Conservation (phyloP, 352 stramenopile genomes). For the Halophytophthora batemanensis region DNA sequence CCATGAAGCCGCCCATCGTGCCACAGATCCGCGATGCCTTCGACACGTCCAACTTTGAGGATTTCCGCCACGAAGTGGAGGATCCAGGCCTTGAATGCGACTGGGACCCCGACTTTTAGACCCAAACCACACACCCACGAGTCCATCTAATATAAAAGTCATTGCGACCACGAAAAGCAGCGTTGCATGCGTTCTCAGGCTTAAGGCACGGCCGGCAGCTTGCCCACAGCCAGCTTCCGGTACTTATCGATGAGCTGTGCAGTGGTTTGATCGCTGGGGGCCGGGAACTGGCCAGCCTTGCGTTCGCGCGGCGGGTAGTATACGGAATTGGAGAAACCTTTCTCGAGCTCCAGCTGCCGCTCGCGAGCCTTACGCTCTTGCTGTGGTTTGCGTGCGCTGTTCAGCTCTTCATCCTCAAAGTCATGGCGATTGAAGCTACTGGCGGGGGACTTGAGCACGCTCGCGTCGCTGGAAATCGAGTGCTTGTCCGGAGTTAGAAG, state of each 20-base stretch:
- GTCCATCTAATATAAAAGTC: too few relatives aligned
- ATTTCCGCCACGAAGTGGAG: slow-evolving; percentile 67
- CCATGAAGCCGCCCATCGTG: slow-evolving; percentile 68
- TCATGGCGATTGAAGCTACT: slow-evolving; percentile 6
- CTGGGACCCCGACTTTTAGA: slow-evolving; percentile 75
- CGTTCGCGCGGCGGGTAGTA: slow-evolving; percentile 48
- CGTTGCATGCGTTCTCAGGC: too few relatives aligned
- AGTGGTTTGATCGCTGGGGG: slow-evolving; percentile 58
- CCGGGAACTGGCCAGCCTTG: slow-evolving; percentile 46
- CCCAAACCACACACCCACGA: too few relatives aligned
- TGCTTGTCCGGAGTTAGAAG: slow-evolving; percentile 40
- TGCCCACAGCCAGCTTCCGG: slow-evolving; percentile 74
- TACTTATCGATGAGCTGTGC: slow-evolving; percentile 79
- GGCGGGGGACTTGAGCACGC: slow-evolving; percentile 5
- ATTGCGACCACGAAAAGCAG: too few relatives aligned
- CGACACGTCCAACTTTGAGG: slow-evolving; percentile 83
- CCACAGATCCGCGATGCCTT: slow-evolving; percentile 70
- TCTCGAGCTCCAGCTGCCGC: slow-evolving; percentile 29
- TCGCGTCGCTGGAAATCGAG: neutral
- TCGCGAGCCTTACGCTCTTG: slow-evolving; percentile 11
- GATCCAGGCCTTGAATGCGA: slow-evolving; percentile 58
- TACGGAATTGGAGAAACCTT: slow-evolving; percentile 45
- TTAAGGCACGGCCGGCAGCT: slow-evolving; percentile 33
- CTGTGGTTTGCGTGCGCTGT: slow-evolving; percentile 15
- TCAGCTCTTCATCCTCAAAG: slow-evolving; percentile 13